Evolutionary conservation across 2,329 filamentous ascomycete genomes (phyloP).

Genomic region (Fusarium sp.): DNA sequence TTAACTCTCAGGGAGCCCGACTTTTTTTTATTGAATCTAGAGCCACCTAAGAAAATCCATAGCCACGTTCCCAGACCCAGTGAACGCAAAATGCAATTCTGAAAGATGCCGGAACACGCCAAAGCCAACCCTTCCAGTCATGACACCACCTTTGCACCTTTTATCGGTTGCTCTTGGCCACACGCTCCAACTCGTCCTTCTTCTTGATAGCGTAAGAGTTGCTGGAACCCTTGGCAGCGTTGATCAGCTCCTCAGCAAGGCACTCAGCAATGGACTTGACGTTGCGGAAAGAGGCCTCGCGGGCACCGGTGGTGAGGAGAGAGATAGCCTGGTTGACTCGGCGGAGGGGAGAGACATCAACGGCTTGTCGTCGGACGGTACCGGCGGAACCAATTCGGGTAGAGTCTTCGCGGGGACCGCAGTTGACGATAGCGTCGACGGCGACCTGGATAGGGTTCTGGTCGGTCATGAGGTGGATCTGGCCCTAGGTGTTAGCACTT

Average conservation of each 20-base stretch:
- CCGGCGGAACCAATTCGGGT: conserved; percentile 99
- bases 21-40: conserved; percentile 63
- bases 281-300: conserved; percentile 99
- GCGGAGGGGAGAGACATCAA: conserved; percentile 99
- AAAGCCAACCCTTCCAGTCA: conserved; percentile 59
- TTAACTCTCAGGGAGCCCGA: conserved; percentile 58
- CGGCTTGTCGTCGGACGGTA: conserved; percentile 99
- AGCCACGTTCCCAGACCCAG: conserved; percentile 62
- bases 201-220: conserved; percentile 99
- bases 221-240: conserved; percentile 99
- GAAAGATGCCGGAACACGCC: conserved; percentile 64
- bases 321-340: conserved; percentile 99
- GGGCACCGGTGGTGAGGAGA: conserved; percentile 98
- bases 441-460: conserved; percentile 99
- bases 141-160: conserved; percentile 60
- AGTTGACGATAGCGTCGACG: conserved; percentile 99
- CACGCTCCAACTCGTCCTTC: conserved; percentile 99
- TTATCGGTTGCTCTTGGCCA: conserved; percentile 99
- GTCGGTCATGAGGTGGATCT: conserved; percentile 99
- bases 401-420: conserved; percentile 99
- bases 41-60: conserved; percentile 61
- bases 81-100: conserved; percentile 65
- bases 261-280: conserved; percentile 99
- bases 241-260: conserved; percentile 99
- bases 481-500: conserved; percentile 53